phyloP scores from a whole-genome alignment of 2,329 filamentous ascomycete species.

The Trichoderma koningiopsis region DNA sequence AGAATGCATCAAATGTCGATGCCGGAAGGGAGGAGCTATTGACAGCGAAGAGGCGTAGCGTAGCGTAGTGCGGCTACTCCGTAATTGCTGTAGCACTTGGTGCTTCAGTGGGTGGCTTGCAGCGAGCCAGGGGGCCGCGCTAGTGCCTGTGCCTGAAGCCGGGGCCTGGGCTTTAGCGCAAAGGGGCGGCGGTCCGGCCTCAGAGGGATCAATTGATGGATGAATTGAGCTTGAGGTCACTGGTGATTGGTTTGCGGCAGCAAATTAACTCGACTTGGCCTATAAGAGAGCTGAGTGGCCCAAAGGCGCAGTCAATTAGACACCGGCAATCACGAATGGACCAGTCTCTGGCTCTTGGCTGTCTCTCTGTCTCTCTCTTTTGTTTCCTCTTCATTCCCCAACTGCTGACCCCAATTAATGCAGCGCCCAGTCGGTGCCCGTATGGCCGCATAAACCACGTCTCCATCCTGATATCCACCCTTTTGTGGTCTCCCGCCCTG shows the following conservation, averaged over 20 bases:
- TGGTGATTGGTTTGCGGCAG: not conserved
- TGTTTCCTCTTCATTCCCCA: too few relatives aligned
- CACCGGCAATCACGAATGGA: not conserved
- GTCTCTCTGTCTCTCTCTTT: not conserved
- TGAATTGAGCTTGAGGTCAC: not conserved
- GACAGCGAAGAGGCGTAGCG: not conserved
- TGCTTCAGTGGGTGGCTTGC: conserved; percentile 8
- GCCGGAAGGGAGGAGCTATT: not conserved
- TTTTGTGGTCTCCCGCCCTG: not conserved
- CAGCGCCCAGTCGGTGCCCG: not conserved
- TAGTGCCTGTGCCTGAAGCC: conserved; percentile 14
- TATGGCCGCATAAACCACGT: not conserved
- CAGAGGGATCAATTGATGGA: not conserved
- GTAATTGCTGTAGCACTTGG: not conserved
- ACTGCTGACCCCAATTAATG: not conserved
- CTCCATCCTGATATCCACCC: not conserved
- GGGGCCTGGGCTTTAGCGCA: not conserved
- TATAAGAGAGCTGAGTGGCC: not conserved
- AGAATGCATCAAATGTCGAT: not conserved
- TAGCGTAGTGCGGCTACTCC: conserved; percentile 6
- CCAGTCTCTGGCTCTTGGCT: not conserved
- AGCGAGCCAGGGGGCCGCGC: not conserved
- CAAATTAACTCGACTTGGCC: too few relatives aligned
- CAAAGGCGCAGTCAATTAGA: not conserved
- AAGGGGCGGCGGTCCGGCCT: not conserved